Percentiles rank a stretch among this genome's conserved stretches.
Evolutionary conservation across 169 alveolate genomes (phyloP).

Genomic region (Plasmodium gonderi): DNA sequence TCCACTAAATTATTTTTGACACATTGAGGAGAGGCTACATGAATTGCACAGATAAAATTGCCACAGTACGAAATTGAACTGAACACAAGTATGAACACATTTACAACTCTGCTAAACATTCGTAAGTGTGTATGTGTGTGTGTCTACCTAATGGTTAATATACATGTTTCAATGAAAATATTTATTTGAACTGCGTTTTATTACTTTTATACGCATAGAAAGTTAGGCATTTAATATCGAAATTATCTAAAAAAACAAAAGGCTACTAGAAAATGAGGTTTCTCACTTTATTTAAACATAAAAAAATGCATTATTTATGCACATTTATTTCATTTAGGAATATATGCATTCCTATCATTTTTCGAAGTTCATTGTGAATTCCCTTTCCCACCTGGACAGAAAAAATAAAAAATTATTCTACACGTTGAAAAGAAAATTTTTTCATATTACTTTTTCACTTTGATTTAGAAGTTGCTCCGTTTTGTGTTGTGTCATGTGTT

Average conservation of each 20-base stretch:
- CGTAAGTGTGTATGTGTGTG: conserved; percentile 29
- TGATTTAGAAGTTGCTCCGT: too few relatives aligned
- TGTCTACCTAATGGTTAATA: background rate
- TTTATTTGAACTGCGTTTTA: background rate
- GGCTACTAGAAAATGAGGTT: background rate
- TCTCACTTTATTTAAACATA: background rate
- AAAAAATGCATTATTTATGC: background rate
- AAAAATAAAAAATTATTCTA: background rate
- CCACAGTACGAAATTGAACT: background rate
- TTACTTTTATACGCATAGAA: background rate
- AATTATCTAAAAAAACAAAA: conserved; percentile 13
- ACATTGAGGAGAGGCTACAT: background rate
- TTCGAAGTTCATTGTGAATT: background rate
- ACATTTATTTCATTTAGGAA: too few relatives aligned
- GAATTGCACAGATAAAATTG: background rate
- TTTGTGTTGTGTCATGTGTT: too few relatives aligned
- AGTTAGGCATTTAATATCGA: background rate
- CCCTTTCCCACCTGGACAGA: background rate
- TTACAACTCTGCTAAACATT: conserved; percentile 32
- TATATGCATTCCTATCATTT: background rate
- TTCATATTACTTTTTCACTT: background rate
- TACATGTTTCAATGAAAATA: background rate
- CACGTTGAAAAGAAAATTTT: background rate
- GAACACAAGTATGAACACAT: conserved; percentile 2
- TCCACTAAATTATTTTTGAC: background rate